A percentile compares a stretch with the other conserved stretches of the same genome.
phyloP scores from a whole-genome alignment of 2,329 filamentous ascomycete species.

The Fonsecaea erecta region DNA sequence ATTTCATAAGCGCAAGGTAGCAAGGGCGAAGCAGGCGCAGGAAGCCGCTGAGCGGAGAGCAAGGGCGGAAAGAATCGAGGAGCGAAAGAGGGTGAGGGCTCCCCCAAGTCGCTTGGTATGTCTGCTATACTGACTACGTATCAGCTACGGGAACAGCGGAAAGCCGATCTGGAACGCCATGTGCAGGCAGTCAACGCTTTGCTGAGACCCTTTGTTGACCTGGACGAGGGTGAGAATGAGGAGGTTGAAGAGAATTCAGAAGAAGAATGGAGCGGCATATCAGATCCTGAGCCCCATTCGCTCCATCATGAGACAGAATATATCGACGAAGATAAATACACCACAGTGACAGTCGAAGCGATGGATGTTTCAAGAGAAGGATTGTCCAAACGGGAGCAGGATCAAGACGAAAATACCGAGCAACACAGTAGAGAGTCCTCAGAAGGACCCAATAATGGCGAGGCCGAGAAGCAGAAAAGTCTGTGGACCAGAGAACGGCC shows the following conservation, averaged over 20 bases:
- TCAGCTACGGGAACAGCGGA: slow-evolving; percentile 82
- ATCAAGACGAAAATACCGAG: slow-evolving; percentile 38
- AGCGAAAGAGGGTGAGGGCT: slow-evolving; percentile 72
- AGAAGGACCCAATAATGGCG: slow-evolving; percentile 32
- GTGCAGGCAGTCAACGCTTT: slow-evolving; percentile 75
- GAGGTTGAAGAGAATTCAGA: slow-evolving; percentile 52
- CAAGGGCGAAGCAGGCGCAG: slow-evolving; percentile 81
- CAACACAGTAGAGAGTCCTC: slow-evolving; percentile 40
- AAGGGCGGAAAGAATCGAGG: slow-evolving; percentile 73
- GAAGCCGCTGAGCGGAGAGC: slow-evolving; percentile 78
- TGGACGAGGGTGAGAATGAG: slow-evolving; percentile 44
- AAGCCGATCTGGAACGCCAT: slow-evolving; percentile 79
- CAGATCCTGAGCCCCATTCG: slow-evolving; percentile 53
- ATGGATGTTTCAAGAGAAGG: slow-evolving; percentile 80
- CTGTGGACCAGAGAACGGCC: slow-evolving; percentile 54
- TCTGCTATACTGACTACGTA: slow-evolving; percentile 1
- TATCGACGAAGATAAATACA: slow-evolving; percentile 93
- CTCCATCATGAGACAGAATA: slow-evolving; percentile 90
- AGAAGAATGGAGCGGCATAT: slow-evolving; percentile 69
- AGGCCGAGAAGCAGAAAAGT: slow-evolving; percentile 43
- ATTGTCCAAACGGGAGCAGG: slow-evolving; percentile 59
- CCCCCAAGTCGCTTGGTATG: neutral
- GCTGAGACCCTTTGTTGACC: slow-evolving; percentile 65
- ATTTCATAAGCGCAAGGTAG: slow-evolving; percentile 93
- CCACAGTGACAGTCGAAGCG: slow-evolving; percentile 89